phyloP scores from a whole-genome alignment of 306 rosid genomes.

The Cicer bijugum region DNA sequence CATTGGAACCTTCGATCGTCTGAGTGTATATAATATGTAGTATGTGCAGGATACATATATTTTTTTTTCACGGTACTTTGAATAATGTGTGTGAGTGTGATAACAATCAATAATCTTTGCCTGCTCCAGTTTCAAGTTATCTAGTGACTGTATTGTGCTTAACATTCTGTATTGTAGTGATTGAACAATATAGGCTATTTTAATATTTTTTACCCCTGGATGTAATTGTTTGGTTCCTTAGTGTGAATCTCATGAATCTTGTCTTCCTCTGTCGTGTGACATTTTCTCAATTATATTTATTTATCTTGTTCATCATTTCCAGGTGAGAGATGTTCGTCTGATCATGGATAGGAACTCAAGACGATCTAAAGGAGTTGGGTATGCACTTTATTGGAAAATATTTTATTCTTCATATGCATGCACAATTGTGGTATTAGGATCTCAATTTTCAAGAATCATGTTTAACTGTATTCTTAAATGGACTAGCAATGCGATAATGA shows the following conservation, averaged over 20 bases:
- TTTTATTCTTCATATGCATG: slow-evolving; percentile 53
- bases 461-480: slow-evolving; percentile 99
- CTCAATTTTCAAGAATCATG: slow-evolving; percentile 74
- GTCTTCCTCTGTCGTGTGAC: slow-evolving; percentile 19
- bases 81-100: slow-evolving; percentile 10
- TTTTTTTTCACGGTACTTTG: neutral
- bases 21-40: neutral
- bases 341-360: slow-evolving; percentile 99
- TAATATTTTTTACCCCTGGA: slow-evolving; percentile 43
- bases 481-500: slow-evolving; percentile 99
- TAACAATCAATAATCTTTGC: slow-evolving; percentile 41
- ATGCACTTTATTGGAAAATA: slow-evolving; percentile 53
- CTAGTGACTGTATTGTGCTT: slow-evolving; percentile 54
- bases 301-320: slow-evolving; percentile 44
- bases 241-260: slow-evolving; percentile 27
- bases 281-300: slow-evolving; percentile 1
- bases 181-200: slow-evolving; percentile 49
- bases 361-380: slow-evolving; percentile 99
- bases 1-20: slow-evolving; percentile 12
- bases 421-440: slow-evolving; percentile 63
- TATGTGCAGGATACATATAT: neutral
- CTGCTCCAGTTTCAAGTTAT: slow-evolving; percentile 47
- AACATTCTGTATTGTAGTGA: slow-evolving; percentile 60
- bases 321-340: slow-evolving; percentile 99
- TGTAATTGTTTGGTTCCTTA: slow-evolving; percentile 41